Evolutionary conservation across 768 basidiomycete genomes (phyloP), one percentile per base, ranked within the genome.

Genomic region (Leccinum rimulosum): DNA sequence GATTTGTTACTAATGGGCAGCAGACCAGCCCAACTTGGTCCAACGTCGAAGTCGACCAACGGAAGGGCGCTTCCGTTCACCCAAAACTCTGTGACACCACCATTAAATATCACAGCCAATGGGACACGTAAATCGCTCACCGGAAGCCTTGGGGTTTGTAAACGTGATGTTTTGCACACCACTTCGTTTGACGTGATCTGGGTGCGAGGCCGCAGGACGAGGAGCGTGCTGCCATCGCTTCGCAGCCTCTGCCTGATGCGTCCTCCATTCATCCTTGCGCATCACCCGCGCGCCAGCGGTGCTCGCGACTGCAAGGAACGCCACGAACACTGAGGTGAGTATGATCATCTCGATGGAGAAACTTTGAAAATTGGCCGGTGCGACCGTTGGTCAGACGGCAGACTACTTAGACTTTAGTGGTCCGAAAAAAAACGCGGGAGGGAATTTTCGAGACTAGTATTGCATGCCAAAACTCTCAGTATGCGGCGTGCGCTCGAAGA

Each of bases 11-110:
- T 89, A 55, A 91, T 90, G 3, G 89, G 89, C 54, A 91, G 66
- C 25, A 91, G 73, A 8, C 89, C 89, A 4, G 87, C 75, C 87
- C 87, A 91, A 61, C 86, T 88, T 3, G 88, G 86, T 3, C 89
- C 89, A 40, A 89, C 76, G 64, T 91, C 87, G 63, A 86, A 91
- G 64, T 85, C 78, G 19, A 91, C 85, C 47, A 84, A 76, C 5
- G 89, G 89, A 48, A 91, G 84, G 35, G 72, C 75, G 47, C 73
- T 78, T 1, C 89, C 89, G 61, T 89, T 76, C 15, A 91, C 89
- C 65, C 76, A 89, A 67, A 89, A 91, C 63, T 86, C 88, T 88
- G 19, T 8, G 22, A 15, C 22, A 25, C 9, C 50, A 36, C 3
- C 45, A 14, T 61, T 12, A 51, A 56, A 22, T 22, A 22, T 48